phyloP scores from a whole-genome alignment of 2,329 filamentous ascomycete species.

The Boeremia exigua region DNA sequence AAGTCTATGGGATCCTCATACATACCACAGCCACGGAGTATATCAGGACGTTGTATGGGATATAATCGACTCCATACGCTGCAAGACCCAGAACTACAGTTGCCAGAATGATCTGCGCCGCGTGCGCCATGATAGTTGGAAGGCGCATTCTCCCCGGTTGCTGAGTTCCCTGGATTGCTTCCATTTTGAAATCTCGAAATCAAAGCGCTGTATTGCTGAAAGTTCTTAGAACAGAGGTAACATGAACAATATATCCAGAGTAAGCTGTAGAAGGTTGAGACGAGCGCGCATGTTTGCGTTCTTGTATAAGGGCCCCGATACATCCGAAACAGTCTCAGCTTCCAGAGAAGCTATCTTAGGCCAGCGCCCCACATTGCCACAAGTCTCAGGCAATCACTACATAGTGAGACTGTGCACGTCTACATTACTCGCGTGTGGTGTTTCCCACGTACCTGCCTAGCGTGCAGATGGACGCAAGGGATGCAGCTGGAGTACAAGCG shows the following conservation, averaged over 20 bases:
- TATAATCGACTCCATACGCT: slow-evolving; percentile 52
- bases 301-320: slow-evolving; percentile 12
- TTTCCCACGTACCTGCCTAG: slow-evolving; percentile 3
- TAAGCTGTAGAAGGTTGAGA: slow-evolving; percentile 5
- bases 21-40: slow-evolving; percentile 25
- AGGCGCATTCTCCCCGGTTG: slow-evolving; percentile 7
- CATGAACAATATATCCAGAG: not conserved
- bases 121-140: slow-evolving; percentile 28
- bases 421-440: slow-evolving; percentile 5
- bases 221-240: slow-evolving; percentile 5
- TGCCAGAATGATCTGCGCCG: slow-evolving; percentile 48
- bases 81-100: slow-evolving; percentile 57
- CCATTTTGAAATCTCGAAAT: slow-evolving; percentile 12
- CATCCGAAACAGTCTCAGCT: slow-evolving; percentile 16
- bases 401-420: slow-evolving; percentile 10
- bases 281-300: slow-evolving; percentile 10
- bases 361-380: slow-evolving; percentile 14
- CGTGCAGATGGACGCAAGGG: slow-evolving; percentile 2
- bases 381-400: slow-evolving; percentile 12
- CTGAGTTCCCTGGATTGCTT: slow-evolving; percentile 2
- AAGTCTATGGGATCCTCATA: not conserved
- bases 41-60: slow-evolving; percentile 52
- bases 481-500: not conserved
- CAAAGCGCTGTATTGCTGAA: slow-evolving; percentile 3
- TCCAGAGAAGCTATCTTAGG: slow-evolving; percentile 8